phyloP scores from a whole-genome alignment of 2,329 filamentous ascomycete species.

The Arthroderma uncinatum region DNA sequence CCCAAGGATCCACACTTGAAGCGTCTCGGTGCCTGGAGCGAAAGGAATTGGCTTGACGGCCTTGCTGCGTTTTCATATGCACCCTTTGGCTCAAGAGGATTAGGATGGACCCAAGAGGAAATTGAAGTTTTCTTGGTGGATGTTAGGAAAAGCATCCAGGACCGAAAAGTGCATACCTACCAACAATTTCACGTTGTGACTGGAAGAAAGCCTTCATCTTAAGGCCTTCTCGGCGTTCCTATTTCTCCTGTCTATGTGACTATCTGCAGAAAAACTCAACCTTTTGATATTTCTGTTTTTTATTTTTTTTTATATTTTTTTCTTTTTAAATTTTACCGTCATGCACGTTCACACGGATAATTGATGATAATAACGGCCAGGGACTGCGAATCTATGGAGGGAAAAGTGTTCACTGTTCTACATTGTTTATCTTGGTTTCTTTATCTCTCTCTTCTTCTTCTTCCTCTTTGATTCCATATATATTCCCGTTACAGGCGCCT shows the following conservation, averaged over 20 bases:
- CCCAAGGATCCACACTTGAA: conserved; percentile 31
- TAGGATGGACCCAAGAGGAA: conserved; percentile 36
- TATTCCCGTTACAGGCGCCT: not conserved
- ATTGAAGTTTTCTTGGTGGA: conserved; percentile 38
- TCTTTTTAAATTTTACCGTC: not conserved
- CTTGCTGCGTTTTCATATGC: conserved; percentile 37
- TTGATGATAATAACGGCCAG: not conserved
- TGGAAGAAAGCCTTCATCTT: conserved; percentile 17
- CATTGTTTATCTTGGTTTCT: too few species aligned
- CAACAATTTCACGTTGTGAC: conserved; percentile 31
- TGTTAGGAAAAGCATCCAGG: conserved; percentile 33
- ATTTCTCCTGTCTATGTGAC: conserved; percentile 3
- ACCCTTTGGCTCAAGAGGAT: conserved; percentile 25
- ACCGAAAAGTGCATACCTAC: conserved; percentile 34
- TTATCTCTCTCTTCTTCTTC: too few species aligned
- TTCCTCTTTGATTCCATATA: not conserved
- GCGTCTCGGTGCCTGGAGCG: conserved; percentile 40
- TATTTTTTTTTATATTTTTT: too few species aligned
- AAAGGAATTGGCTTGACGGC: conserved; percentile 36
- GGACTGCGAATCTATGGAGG: not conserved
- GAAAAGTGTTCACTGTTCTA: not conserved
- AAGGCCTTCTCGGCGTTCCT: not conserved
- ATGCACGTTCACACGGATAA: not conserved
- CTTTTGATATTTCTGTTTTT: not conserved
- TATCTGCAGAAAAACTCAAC: not conserved